Percentiles rank a stretch among this genome's conserved stretches.
These are phyloP conservation scores for Colletotrichum sojae DNA, from an alignment of 2,329 filamentous ascomycete species.

Conservation along the genomic window DNA sequence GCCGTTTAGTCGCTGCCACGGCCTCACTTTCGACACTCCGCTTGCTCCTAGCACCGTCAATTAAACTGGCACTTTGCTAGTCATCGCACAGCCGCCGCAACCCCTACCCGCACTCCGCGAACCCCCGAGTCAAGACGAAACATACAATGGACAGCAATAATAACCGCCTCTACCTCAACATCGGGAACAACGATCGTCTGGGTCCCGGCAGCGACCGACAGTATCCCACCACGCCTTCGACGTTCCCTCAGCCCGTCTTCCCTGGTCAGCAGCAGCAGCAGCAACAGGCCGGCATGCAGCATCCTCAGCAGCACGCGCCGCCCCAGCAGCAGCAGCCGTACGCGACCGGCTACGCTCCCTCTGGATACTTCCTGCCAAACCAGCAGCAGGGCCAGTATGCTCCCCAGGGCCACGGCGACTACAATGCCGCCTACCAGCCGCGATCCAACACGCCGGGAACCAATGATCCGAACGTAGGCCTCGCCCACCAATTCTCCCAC, in stretches of 20 bases:
- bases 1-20: conserved; percentile 25
- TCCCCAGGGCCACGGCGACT: conserved; percentile 58
- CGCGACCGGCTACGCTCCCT: conserved; percentile 58
- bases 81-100: conserved; percentile 26
- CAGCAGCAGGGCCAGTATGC: conserved; percentile 66
- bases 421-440: conserved; percentile 62
- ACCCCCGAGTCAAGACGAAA: conserved; percentile 33
- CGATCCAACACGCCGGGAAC: conserved; percentile 71
- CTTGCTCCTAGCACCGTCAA: conserved; percentile 20
- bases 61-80: conserved; percentile 36
- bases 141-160: conserved; percentile 69
- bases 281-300: conserved; percentile 54
- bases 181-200: conserved; percentile 76
- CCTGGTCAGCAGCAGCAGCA: conserved; percentile 56
- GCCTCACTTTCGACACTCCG: not conserved
- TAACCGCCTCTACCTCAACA: conserved; percentile 76
- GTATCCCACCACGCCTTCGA: conserved; percentile 92
- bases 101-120: conserved; percentile 28
- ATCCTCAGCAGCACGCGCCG: conserved; percentile 47
- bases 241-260: conserved; percentile 92
- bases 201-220: conserved; percentile 73
- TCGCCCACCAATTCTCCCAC: conserved; percentile 96
- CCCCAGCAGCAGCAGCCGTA: conserved; percentile 61
- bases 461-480: conserved; percentile 89
- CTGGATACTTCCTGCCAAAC: conserved; percentile 74